Evolutionary conservation across 192 early-diverging fungal genomes (phyloP), one percentile per base, ranked within the genome.

Genomic region (Entomortierella beljakovae): DNA sequence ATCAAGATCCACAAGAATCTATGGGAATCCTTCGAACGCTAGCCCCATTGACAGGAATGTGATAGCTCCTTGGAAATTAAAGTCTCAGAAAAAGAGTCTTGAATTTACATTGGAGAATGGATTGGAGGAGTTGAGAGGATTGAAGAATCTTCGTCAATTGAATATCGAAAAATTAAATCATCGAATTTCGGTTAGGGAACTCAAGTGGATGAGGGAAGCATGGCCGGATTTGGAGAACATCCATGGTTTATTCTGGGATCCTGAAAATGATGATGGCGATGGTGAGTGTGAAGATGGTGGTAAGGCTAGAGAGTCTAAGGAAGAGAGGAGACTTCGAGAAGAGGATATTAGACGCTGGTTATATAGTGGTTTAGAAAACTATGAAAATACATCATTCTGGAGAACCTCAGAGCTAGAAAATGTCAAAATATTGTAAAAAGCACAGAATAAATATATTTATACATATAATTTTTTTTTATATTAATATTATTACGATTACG

Each of bases 101-200:
- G 22, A 61, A 25, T 46, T 61, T 25, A 61, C 58, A 2, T 46
- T 61, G 7, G 18, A 61, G 40, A 61, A n/a, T 46, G 58, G 58
- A 2, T 26, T 61, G 25, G 6, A 26, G 40, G 42, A 46, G 22
- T 37, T 61, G 42, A 37, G 40, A 46, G 58, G 42, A 26, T 26
- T 61, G 58, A 61, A 61, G 26, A 16, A 61, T 18, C 42, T 61
- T 25, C 40, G 42, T 2, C 25, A 61, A 28, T 2, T 61, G 25
- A 26, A 61, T 29, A 25, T 61, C 40, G 46, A 22, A 46, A 25
- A 40, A 46, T 11, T 61, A 26, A 61, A 26, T 34, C 37, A 42
- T 46, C 2, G 42, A 25, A 46, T 61, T 22, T 42, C 40, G n/a
- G 32, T 61, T 15, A 26, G 40, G 6, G 58, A 61, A 38, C 40